phyloP scores from a whole-genome alignment of 768 basidiomycete genomes.

The Psilocybe azurescens region DNA sequence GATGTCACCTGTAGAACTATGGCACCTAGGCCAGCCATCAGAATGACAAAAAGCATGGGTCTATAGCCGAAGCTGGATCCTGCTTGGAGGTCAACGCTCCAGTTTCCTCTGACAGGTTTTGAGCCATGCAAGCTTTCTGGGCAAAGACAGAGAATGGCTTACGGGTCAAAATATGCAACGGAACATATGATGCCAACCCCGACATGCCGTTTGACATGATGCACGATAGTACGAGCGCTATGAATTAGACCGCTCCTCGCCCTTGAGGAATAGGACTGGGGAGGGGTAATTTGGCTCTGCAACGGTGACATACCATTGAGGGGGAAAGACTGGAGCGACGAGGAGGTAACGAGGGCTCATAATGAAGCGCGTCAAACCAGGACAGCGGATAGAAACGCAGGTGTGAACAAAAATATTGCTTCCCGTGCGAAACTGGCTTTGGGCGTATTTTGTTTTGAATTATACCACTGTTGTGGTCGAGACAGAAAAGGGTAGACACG shows the following conservation, averaged over 20 bases:
- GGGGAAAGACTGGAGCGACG: conserved; percentile 20
- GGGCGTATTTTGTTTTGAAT: conserved; percentile 18
- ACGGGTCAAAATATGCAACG: conserved; percentile 91
- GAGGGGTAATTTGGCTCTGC: conserved; percentile 10
- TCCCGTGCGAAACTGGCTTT: conserved; percentile 35
- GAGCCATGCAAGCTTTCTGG: neutral
- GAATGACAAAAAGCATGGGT: conserved; percentile 78
- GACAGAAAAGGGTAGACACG: conserved; percentile 10
- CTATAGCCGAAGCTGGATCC: conserved; percentile 86
- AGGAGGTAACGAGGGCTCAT: conserved; percentile 29
- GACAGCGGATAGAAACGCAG: conserved; percentile 35
- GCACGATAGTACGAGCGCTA: conserved; percentile 32
- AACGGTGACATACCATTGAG: conserved; percentile 25
- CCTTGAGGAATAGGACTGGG: conserved; percentile 13
- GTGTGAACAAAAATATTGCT: conserved; percentile 32
- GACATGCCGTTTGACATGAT: conserved; percentile 65
- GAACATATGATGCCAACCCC: conserved; percentile 86
- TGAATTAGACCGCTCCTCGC: conserved; percentile 6
- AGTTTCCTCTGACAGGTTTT: conserved; percentile 64
- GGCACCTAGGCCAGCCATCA: conserved; percentile 82
- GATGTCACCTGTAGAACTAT: conserved; percentile 73
- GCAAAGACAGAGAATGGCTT: conserved; percentile 32
- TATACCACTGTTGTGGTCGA: conserved; percentile 26
- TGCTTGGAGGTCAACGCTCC: conserved; percentile 82
- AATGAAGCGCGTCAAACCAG: conserved; percentile 35